phyloP scores from a whole-genome alignment of 2,329 filamentous ascomycete species.

The Pseudohalonectria lignicola region DNA sequence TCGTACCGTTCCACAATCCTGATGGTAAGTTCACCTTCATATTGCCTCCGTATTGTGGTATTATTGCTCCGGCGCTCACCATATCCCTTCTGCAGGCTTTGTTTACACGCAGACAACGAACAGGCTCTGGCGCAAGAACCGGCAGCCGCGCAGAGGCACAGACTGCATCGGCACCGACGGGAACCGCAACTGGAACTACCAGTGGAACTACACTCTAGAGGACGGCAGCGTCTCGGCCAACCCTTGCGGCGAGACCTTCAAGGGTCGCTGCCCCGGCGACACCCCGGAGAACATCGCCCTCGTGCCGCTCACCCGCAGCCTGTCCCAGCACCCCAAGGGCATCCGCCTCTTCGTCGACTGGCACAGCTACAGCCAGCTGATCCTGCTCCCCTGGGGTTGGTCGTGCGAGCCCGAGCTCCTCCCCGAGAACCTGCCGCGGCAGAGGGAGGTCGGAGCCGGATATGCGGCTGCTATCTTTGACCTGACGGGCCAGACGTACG shows the following conservation, averaged over 20 bases:
- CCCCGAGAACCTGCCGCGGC: slow-evolving; percentile 11
- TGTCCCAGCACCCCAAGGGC: slow-evolving; percentile 26
- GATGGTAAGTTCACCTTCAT: slow-evolving; percentile 32
- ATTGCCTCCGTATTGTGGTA: no score
- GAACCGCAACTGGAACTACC: slow-evolving; percentile 43
- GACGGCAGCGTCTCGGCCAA: slow-evolving; percentile 31
- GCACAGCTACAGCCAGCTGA: slow-evolving; percentile 45
- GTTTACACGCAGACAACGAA: slow-evolving; percentile 37
- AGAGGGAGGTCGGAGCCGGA: slow-evolving; percentile 17
- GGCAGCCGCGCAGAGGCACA: slow-evolving; percentile 25
- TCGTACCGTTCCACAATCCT: slow-evolving; percentile 42
- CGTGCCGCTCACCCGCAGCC: slow-evolving; percentile 28
- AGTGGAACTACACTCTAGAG: slow-evolving; percentile 24
- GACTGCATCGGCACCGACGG: slow-evolving; percentile 37
- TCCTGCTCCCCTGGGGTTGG: slow-evolving; percentile 40
- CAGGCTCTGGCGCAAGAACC: slow-evolving; percentile 43
- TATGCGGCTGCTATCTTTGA: slow-evolving; percentile 27
- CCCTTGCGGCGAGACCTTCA: slow-evolving; percentile 39
- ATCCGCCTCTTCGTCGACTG: slow-evolving; percentile 48
- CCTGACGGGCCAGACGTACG: slow-evolving; percentile 2
- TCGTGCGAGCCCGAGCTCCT: slow-evolving; percentile 24
- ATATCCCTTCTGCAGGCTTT: no score
- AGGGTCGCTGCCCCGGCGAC: slow-evolving; percentile 29
- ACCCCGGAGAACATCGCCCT: slow-evolving; percentile 31
- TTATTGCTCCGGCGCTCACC: no score